Evolutionary conservation across 164 flowering plant species (phyloP), one percentile per base, ranked within the genome.

Genomic region (Tetrastigma voinierianum): DNA sequence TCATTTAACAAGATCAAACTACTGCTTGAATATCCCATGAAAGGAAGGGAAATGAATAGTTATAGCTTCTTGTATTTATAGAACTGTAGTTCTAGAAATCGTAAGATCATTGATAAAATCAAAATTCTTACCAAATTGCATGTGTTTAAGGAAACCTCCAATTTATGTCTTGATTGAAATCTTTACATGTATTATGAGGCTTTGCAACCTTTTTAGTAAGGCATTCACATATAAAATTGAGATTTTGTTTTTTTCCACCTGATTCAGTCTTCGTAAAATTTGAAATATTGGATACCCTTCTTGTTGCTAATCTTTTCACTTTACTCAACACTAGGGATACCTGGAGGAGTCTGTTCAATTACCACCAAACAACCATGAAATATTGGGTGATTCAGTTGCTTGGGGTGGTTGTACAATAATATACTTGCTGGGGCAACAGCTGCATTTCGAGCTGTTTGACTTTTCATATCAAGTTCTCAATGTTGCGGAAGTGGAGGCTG

Each of bases 351-450:
- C 83, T 63, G 73, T 72, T 69, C 86, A 77, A 46, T 72, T 62
- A 23, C 73, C 82, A 49, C 54, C 89, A 63, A 80, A 55, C 74
- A 82, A 74, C 68, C 80, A 78, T 62, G 94, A 86, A 64, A 67
- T 79, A 47, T 79, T 88, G 44, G 98, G 98, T 61, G 98, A 95
- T 82, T 92, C 98, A 52, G 86, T 92, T 44, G 97, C 98, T 18
- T 95, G 98, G 98, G 98, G 98, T 57, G 98, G 97, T 47, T 95
- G 98, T 75, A 90, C 97, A 23, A 82, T 95, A 59, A 87, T 95
- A 54, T 95, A 92, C 80, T 78, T 95, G 82, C 97, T 95, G 64
- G 97, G 98, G 56, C 98, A 95, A 64, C 97, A 95, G 75, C 78
- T 95, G 72, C 98, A 91, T 73, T n/a, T 90, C 76, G 97, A 95